Base-by-base conservation (phyloP, 331 rosid species). In the Quercus tomentella region DNA sequence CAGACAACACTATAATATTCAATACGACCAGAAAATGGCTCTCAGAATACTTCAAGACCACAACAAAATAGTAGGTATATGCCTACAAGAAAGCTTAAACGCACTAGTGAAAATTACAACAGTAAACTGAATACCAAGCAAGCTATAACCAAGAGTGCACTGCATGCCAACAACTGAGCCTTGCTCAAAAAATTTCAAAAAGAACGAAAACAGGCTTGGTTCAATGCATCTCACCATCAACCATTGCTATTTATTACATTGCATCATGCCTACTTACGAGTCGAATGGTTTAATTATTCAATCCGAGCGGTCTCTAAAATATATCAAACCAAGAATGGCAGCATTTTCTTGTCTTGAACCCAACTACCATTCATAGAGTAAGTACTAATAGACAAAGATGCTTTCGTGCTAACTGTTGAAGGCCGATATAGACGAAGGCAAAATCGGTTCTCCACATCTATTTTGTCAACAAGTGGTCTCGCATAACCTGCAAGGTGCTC, bases 401-500 rank as follows among this genome's bases (percentile, higher is more conserved):
- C 92, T 86, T 77, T 93, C 97, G 94, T 91, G 90, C 91, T 90
- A 77, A 84, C 90, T 8, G 96, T 95, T 18, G 97, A 93, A 68
- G 97, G 96, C 73, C 97, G 96, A 87, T 95, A 95, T 63, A 93
- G 93, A 35, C 97, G 89, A 79, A 58, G 86, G 81, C 82, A 77
- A 76, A 95, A 90, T 84, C 81, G 82, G 57, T 89, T 92, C 62
- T 89, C 96, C 41, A 12, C 54, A 58, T 95, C 99, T n/a, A 95
- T 93, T 82, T 82, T 88, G 86, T 93, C 98, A 77, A 95, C 99
- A 73, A 95, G 96, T 35, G 97, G 99, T 76, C 91, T 91, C 33
- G 99, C 99, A 85, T 95, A 95, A 67, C 93, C 99, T 95, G 90
- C 61, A 49, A 5, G 8, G 45, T 5, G 7, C 11, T 4, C 18